phyloP scores from a whole-genome alignment of 148 eudicot genomes.

The Diospyros lotus region DNA sequence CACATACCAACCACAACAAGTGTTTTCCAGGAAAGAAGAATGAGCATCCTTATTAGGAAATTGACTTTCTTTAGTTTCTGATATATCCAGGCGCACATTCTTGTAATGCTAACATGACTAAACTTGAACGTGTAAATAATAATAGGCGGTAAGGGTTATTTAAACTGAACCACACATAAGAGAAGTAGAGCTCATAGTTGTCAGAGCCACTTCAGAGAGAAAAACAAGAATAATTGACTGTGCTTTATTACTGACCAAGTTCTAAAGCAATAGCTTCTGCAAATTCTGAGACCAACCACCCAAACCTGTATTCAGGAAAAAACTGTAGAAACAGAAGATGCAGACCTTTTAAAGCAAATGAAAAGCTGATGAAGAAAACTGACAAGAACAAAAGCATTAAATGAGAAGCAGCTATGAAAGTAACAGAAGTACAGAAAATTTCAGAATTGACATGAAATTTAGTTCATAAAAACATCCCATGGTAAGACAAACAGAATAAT shows the following conservation, averaged over 20 bases:
- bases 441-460: not conserved
- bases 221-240: not conserved
- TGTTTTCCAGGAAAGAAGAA: slow-evolving; percentile 5
- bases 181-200: not conserved
- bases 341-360: slow-evolving; percentile 13
- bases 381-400: slow-evolving; percentile 1
- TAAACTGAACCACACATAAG: not conserved
- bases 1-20: not conserved
- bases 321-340: slow-evolving; percentile 43
- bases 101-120: not conserved
- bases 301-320: slow-evolving; percentile 91
- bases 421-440: not conserved
- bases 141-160: not conserved
- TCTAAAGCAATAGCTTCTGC: slow-evolving; percentile 61
- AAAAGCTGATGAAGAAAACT: slow-evolving; percentile 6
- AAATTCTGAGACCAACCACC: slow-evolving; percentile 77
- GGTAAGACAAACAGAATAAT: not conserved
- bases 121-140: not conserved
- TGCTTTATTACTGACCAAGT: slow-evolving; percentile 64
- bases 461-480: not conserved
- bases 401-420: not conserved
- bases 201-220: not conserved
- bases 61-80: no score
- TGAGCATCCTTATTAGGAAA: not conserved
- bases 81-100: no score